Evolutionary conservation across 2,329 filamentous ascomycete species (phyloP).

Genomic region (Pestalotiopsis sp.): DNA sequence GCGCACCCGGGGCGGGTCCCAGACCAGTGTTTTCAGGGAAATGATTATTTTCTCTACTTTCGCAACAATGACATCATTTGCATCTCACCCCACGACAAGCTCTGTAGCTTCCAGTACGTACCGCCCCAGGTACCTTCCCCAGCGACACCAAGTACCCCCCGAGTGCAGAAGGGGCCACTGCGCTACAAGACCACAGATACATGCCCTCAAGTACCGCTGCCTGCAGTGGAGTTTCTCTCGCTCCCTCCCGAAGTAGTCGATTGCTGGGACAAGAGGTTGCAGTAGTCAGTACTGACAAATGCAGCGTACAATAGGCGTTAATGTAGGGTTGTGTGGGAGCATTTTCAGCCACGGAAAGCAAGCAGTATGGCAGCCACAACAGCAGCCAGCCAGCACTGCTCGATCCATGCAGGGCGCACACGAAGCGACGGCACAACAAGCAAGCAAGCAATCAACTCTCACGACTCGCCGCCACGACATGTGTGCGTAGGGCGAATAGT

Average conservation of each 20-base stretch:
- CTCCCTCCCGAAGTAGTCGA: neutral
- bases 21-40: neutral
- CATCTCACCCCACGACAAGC: neutral
- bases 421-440: too few relatives aligned
- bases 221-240: neutral
- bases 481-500: neutral
- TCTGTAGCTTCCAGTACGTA: neutral
- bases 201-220: neutral
- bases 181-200: neutral
- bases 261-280: neutral
- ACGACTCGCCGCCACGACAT: neutral
- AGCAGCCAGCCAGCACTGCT: too few relatives aligned
- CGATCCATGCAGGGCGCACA: too few relatives aligned
- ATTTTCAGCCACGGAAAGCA: too few relatives aligned
- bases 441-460: neutral
- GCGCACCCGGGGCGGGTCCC: neutral
- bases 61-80: conserved; percentile 5
- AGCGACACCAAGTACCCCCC: neutral
- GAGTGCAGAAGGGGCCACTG: neutral
- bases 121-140: neutral
- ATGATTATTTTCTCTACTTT: neutral
- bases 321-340: too few relatives aligned
- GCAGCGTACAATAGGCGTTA: too few relatives aligned
- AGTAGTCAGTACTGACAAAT: neutral
- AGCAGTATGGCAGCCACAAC: too few relatives aligned